These are phyloP conservation scores for Alternaria sp. DNA, from an alignment of 2,329 filamentous ascomycete genomes.

Conservation along the genomic window DNA sequence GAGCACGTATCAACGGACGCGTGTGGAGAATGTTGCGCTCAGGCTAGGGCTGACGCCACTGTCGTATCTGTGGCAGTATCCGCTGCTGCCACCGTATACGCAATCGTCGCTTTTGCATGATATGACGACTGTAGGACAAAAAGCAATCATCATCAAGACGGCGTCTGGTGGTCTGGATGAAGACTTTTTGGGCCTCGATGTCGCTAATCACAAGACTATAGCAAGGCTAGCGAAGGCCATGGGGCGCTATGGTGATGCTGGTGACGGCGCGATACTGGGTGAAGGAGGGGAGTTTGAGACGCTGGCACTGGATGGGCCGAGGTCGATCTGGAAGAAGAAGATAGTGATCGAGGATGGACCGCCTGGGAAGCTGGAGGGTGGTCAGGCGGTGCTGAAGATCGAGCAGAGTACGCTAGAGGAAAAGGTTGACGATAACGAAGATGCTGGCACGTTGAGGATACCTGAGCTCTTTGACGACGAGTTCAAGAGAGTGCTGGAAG, in stretches of 20 bases:
- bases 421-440: slow-evolving; percentile 43
- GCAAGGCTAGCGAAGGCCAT: slow-evolving; percentile 61
- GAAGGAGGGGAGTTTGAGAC: slow-evolving; percentile 98
- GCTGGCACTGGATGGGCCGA: slow-evolving; percentile 81
- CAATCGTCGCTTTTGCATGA: slow-evolving; percentile 71
- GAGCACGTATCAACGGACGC: slow-evolving; percentile 92
- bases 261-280: slow-evolving; percentile 76
- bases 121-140: slow-evolving; percentile 78
- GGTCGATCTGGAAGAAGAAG: slow-evolving; percentile 71
- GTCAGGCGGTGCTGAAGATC: slow-evolving; percentile 75
- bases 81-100: slow-evolving; percentile 65
- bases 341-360: slow-evolving; percentile 67
- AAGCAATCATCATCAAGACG: slow-evolving; percentile 93
- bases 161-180: slow-evolving; percentile 89
- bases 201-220: slow-evolving; percentile 63
- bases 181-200: slow-evolving; percentile 78
- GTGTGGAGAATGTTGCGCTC: slow-evolving; percentile 90
- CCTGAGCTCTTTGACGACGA: slow-evolving; percentile 71
- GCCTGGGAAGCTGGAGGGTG: slow-evolving; percentile 72
- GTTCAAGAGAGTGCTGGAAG: slow-evolving; percentile 56
- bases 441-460: slow-evolving; percentile 53
- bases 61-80: slow-evolving; percentile 92
- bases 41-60: slow-evolving; percentile 82
- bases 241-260: slow-evolving; percentile 69
- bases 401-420: slow-evolving; percentile 61